Evolutionary conservation across 2,329 filamentous ascomycete genomes (phyloP).

Genomic region (Venturiaceae sp.): DNA sequence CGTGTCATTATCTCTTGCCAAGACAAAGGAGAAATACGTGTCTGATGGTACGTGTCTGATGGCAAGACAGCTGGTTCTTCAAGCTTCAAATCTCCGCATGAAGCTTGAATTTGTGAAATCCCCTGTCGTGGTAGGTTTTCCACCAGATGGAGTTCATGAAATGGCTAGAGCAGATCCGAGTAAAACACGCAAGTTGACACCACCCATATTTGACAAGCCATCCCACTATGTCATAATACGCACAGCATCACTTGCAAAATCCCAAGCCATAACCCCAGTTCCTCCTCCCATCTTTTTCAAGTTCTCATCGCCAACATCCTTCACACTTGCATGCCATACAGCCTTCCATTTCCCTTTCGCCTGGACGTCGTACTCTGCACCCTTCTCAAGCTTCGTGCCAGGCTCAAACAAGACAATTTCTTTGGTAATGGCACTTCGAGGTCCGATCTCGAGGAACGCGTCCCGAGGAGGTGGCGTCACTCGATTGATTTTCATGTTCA

Average conservation of each 20-base stretch:
- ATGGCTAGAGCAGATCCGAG: no score
- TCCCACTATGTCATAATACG: not conserved
- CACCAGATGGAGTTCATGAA: no score
- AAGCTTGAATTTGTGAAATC: no score
- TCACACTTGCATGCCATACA: constrained; percentile 17
- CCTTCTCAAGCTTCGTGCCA: constrained; percentile 25
- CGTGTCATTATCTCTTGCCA: no score
- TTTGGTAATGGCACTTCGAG: constrained; percentile 21
- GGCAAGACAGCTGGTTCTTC: no score
- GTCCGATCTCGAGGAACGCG: constrained; percentile 23
- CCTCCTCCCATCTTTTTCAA: constrained; percentile 8
- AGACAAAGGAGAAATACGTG: no score
- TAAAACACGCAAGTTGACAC: no score
- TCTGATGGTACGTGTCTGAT: no score
- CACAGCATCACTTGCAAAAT: not conserved
- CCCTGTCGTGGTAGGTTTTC: no score
- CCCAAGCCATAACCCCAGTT: constrained; percentile 4
- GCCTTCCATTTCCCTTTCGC: constrained; percentile 24
- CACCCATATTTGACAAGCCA: no score
- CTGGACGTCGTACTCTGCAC: constrained; percentile 25
- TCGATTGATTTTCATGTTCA: constrained; percentile 24
- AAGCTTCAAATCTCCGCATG: no score
- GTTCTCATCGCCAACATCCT: not conserved
- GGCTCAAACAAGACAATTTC: constrained; percentile 25
- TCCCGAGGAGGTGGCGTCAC: constrained; percentile 26